Conservation (phyloP, 148 eudicot genomes). For the Rhododendron griersonianum region DNA sequence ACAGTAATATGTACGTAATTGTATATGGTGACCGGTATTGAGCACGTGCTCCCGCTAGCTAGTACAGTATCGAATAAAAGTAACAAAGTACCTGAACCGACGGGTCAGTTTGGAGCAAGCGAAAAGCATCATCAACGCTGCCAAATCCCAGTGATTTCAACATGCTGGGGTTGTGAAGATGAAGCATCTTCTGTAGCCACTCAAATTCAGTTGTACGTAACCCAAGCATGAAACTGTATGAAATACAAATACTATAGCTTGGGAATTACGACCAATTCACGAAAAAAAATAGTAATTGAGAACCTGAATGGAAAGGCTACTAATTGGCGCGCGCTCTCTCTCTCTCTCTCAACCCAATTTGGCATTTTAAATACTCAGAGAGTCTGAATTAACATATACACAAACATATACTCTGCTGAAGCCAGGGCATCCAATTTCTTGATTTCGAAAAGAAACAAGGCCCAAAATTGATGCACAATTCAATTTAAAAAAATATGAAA, state of each 20-base stretch:
- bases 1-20: too few relatives aligned
- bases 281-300: too few relatives aligned
- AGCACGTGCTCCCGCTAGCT: not conserved
- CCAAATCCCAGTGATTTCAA: slow-evolving; percentile 22
- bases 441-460: not conserved
- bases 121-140: slow-evolving; percentile 41
- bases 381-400: not conserved
- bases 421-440: not conserved
- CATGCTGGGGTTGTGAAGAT: slow-evolving; percentile 10
- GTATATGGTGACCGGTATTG: too few relatives aligned
- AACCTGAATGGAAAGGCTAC: not conserved
- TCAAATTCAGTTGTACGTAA: slow-evolving; percentile 6
- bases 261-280: too few relatives aligned
- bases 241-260: too few relatives aligned
- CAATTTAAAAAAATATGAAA: not conserved
- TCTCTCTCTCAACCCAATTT: not conserved
- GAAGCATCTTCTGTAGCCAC: slow-evolving; percentile 6
- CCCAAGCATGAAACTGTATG: slow-evolving; percentile 27
- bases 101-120: slow-evolving; percentile 35
- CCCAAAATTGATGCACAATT: not conserved
- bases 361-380: not conserved
- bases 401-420: not conserved
- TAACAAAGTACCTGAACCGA: slow-evolving; percentile 32
- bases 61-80: not conserved
- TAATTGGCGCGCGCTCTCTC: not conserved